Percentiles rank a stretch among this genome's conserved stretches.
phyloP scores from a whole-genome alignment of 495 filamentous ascomycete genomes.

The Aspergillus sclerotiicarbonarius region DNA sequence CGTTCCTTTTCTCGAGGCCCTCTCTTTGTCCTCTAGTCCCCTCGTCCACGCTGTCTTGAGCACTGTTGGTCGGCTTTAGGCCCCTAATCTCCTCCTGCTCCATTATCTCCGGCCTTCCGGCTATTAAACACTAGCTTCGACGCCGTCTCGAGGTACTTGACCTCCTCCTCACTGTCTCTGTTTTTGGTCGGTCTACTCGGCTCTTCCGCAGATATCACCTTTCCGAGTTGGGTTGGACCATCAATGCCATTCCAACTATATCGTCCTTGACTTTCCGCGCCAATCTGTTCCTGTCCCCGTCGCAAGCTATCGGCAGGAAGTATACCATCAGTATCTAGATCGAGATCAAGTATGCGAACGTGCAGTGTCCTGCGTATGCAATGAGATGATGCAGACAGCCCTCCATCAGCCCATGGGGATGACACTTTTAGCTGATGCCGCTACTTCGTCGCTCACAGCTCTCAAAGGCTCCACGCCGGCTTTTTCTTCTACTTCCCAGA shows the following conservation, averaged over 20 bases:
- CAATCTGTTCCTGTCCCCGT: not conserved
- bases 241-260: constrained; percentile 16
- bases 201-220: not conserved
- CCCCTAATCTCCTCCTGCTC: not conserved
- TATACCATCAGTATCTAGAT: not conserved
- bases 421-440: constrained; percentile 31
- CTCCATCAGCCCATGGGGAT: constrained; percentile 37
- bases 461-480: constrained; percentile 11
- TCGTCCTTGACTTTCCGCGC: constrained; percentile 12
- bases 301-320: not conserved
- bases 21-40: constrained; percentile 1
- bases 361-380: constrained; percentile 16
- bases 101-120: not conserved
- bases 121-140: not conserved
- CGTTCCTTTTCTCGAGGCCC: not conserved
- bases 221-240: constrained; percentile 7
- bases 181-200: constrained; percentile 5
- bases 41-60: not conserved
- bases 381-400: constrained; percentile 45
- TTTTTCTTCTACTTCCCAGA: constrained; percentile 13
- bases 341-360: constrained; percentile 2
- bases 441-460: constrained; percentile 14
- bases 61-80: not conserved
- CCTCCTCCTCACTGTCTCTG: not conserved
- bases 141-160: not conserved